phyloP scores from a whole-genome alignment of 371 early-diverging fungal genomes.

The Circinella minor region DNA sequence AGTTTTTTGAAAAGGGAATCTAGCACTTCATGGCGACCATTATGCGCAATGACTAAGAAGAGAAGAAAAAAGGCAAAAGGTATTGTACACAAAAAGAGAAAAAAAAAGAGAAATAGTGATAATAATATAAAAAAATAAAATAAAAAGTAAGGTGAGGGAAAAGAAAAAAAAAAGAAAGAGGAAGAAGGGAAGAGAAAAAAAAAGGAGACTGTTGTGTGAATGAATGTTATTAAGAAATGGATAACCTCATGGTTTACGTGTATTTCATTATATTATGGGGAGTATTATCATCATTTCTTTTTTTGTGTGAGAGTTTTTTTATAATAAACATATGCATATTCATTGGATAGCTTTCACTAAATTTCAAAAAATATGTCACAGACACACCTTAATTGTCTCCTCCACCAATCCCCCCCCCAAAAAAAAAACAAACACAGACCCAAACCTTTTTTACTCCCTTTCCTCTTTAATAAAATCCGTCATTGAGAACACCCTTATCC shows the following conservation, averaged over 20 bases:
- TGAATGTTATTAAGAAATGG: not conserved
- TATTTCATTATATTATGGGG: no score
- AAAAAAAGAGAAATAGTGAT: conserved; percentile 12
- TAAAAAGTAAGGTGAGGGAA: conserved; percentile 10
- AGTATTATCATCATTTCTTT: no score
- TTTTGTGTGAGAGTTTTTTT: no score
- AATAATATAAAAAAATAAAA: conserved; percentile 16
- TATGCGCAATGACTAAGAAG: conserved; percentile 8
- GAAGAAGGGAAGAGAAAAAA: not conserved
- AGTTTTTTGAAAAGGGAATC: not conserved
- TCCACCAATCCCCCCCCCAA: not conserved
- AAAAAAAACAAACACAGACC: no score
- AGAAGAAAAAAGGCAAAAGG: conserved; percentile 6
- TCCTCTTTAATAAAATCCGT: no score
- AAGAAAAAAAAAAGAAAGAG: conserved; percentile 1
- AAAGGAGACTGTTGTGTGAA: not conserved
- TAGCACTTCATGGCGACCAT: conserved; percentile 18
- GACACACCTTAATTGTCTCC: not conserved
- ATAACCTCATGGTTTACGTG: not conserved
- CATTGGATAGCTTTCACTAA: no score
- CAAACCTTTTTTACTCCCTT: no score
- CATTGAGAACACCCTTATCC: no score
- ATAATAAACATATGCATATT: no score
- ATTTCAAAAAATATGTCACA: no score
- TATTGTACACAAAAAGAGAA: conserved; percentile 17